These are phyloP conservation scores for Cochlearia excelsa DNA, from an alignment of 345 rosid species.

Conservation along the genomic window DNA sequence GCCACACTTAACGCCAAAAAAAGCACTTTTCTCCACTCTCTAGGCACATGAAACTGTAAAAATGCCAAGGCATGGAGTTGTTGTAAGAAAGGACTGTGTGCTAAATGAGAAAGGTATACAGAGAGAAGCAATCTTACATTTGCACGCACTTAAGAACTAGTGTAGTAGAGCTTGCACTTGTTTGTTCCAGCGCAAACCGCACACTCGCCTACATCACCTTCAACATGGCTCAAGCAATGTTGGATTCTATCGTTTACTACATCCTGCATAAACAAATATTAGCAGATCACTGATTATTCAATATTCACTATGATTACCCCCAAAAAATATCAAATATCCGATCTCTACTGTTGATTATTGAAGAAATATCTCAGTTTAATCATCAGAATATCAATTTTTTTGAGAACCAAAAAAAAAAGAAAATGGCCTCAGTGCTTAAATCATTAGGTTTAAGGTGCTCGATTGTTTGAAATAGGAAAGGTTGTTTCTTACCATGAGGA, in stretches of 20 bases:
- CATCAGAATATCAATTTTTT: no score
- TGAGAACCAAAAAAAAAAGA: no score
- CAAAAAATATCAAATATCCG: no score
- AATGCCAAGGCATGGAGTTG: no score
- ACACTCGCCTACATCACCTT: constrained; percentile 74
- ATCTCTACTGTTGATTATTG: no score
- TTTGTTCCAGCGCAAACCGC: constrained; percentile 72
- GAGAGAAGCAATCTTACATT: constrained; percentile 21
- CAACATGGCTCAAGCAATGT: constrained; percentile 71
- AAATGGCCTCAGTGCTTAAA: background rate
- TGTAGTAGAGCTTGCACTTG: constrained; percentile 69
- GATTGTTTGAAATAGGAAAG: background rate
- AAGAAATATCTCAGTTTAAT: no score
- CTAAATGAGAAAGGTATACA: background rate
- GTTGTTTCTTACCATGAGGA: constrained; percentile 62
- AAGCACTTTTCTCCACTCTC: no score
- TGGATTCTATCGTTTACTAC: constrained; percentile 77
- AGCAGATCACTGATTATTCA: background rate
- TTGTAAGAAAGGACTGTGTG: no score
- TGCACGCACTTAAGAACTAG: constrained; percentile 24
- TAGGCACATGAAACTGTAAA: no score
- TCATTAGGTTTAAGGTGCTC: background rate
- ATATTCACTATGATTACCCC: no score
- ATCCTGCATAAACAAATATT: constrained; percentile 45
- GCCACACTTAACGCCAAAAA: no score